These are phyloP conservation scores for Russula lepida DNA, from an alignment of 768 basidiomycete genomes.

Conservation along the genomic window DNA sequence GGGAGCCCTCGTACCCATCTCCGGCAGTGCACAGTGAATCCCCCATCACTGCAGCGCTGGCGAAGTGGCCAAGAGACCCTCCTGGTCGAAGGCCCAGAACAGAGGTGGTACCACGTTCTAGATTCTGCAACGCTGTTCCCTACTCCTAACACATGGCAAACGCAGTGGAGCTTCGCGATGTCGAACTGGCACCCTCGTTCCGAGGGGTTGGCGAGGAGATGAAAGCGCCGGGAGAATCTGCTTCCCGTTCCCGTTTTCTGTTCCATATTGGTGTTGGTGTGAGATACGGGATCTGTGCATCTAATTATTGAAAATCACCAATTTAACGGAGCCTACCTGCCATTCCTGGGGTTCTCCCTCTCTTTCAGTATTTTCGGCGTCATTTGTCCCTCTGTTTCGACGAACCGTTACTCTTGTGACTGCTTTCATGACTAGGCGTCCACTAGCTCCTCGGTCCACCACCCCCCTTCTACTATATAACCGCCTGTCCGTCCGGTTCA, in stretches of 20 bases:
- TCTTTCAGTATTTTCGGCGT: constrained; percentile 23
- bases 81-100: constrained; percentile 6
- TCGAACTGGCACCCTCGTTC: constrained; percentile 8
- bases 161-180: background rate
- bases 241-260: constrained; percentile 1
- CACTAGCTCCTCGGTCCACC: constrained; percentile 15
- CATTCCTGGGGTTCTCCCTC: constrained; percentile 22
- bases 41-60: background rate
- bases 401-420: constrained; percentile 7
- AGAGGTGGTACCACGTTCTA: background rate
- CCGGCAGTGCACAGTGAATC: background rate
- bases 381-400: constrained; percentile 23
- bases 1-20: background rate
- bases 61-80: background rate
- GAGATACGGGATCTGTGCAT: constrained; percentile 1
- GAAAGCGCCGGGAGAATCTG: background rate
- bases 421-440: constrained; percentile 24
- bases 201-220: background rate
- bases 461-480: constrained; percentile 19
- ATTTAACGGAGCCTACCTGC: constrained; percentile 23
- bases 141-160: constrained; percentile 1
- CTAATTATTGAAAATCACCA: constrained; percentile 22
- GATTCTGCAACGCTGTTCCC: background rate
- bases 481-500: constrained; percentile 13
- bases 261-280: constrained; percentile 10